phyloP scores from a whole-genome alignment of 2,329 filamentous ascomycete genomes.

The Tolypocladium amazonense region DNA sequence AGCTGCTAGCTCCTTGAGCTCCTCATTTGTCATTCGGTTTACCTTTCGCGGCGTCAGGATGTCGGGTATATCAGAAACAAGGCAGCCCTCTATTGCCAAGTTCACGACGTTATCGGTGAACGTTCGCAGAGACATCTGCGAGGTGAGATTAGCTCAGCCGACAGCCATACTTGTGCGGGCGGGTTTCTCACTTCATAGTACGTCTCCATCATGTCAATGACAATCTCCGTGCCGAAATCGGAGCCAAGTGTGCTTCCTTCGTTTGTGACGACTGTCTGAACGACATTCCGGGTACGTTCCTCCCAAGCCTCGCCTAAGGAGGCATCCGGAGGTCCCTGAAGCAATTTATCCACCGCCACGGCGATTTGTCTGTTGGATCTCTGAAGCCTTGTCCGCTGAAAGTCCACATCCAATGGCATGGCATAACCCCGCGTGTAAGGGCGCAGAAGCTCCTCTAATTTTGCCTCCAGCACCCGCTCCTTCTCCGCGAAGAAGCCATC shows the following conservation, averaged over 20 bases:
- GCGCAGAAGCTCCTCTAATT: constrained; percentile 23
- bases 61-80: constrained; percentile 26
- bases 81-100: constrained; percentile 36
- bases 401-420: constrained; percentile 17
- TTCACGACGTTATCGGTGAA: constrained; percentile 38
- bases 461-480: constrained; percentile 27
- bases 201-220: constrained; percentile 32
- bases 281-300: not conserved
- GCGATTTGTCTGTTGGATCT: not conserved
- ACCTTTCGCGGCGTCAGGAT: constrained; percentile 27
- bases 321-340: not conserved
- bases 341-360: not conserved
- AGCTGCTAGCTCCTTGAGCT: constrained; percentile 16
- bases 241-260: not conserved
- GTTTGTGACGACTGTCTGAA: constrained; percentile 3
- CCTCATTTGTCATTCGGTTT: constrained; percentile 3
- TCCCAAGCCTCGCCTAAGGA: not conserved
- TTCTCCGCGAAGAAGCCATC: constrained; percentile 18
- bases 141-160: not conserved
- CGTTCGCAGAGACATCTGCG: constrained; percentile 28
- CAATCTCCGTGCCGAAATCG: constrained; percentile 24
- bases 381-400: constrained; percentile 8
- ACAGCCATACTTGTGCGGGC: too few species aligned
- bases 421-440: constrained; percentile 5
- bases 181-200: constrained; percentile 30